These are phyloP conservation scores for Lomentospora prolificans DNA, from an alignment of 2,329 filamentous ascomycete genomes.

Conservation along the genomic window DNA sequence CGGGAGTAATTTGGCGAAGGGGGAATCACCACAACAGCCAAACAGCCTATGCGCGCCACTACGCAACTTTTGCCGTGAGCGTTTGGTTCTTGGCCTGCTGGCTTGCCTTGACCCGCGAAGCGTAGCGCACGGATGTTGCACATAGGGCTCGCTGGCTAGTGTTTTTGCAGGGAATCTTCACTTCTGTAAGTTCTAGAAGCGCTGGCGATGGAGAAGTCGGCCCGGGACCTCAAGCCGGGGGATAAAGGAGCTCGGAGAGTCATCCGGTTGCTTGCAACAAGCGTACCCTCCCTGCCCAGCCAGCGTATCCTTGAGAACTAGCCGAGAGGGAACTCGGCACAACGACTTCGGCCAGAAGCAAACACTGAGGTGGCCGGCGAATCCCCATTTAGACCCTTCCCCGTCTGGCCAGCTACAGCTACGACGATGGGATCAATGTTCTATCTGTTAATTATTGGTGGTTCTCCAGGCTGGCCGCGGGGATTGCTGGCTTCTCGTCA, in stretches of 20 bases:
- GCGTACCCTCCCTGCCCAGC: too few relatives aligned
- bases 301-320: too few relatives aligned
- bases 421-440: not conserved
- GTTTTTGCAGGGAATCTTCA: not conserved
- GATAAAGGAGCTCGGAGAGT: not conserved
- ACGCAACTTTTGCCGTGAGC: not conserved
- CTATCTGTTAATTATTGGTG: not conserved
- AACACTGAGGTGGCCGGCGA: too few relatives aligned
- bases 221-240: not conserved
- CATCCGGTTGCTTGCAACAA: not conserved
- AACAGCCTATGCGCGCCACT: not conserved
- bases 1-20: not conserved
- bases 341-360: too few relatives aligned
- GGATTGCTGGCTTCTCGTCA: not conserved
- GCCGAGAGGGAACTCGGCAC: too few relatives aligned
- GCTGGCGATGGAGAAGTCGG: not conserved
- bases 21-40: not conserved
- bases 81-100: not conserved
- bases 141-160: not conserved
- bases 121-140: not conserved
- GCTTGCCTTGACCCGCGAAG: not conserved
- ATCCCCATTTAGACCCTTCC: too few relatives aligned
- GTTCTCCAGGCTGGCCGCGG: not conserved
- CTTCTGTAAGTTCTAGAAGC: not conserved
- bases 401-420: too few relatives aligned